phyloP scores from a whole-genome alignment of 1,284 basidiomycete species.

The Stereum hirsutum region DNA sequence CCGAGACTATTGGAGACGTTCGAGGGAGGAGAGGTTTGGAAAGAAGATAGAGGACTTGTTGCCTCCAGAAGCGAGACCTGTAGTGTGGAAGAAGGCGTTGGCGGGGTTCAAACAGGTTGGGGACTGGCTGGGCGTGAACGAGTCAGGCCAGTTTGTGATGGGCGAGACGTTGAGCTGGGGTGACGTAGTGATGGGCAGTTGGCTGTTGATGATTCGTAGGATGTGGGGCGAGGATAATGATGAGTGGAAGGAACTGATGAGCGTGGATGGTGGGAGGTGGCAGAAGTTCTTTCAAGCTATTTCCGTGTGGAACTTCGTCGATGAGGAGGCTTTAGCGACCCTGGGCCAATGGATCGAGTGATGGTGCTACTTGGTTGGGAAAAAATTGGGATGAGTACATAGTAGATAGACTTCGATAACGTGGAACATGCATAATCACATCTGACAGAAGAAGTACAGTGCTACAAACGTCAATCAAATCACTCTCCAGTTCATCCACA shows the following conservation, averaged over 20 bases:
- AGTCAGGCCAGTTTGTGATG: conserved; percentile 15
- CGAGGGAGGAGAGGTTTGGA: conserved; percentile 23
- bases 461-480: too few relatives aligned
- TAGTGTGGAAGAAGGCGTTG: conserved; percentile 23
- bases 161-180: conserved; percentile 23
- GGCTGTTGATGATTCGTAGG: conserved; percentile 20
- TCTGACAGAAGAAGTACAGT: too few relatives aligned
- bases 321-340: too few relatives aligned
- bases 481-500: too few relatives aligned
- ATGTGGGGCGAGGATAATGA: conserved; percentile 1
- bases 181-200: conserved; percentile 24
- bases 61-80: conserved; percentile 5
- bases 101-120: conserved; percentile 20
- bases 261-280: conserved; percentile 3
- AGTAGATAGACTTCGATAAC: too few relatives aligned
- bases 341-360: too few relatives aligned
- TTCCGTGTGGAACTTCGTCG: neutral
- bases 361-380: too few relatives aligned
- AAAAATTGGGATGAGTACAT: too few relatives aligned
- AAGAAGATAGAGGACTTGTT: conserved; percentile 26
- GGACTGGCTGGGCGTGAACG: conserved; percentile 21
- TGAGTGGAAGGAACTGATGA: neutral
- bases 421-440: too few relatives aligned
- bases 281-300: neutral
- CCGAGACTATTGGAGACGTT: conserved; percentile 27